Evolutionary conservation across 306 rosid genomes (phyloP), one percentile per base, ranked within the genome.

Genomic region (Citrullus mucosospermus): DNA sequence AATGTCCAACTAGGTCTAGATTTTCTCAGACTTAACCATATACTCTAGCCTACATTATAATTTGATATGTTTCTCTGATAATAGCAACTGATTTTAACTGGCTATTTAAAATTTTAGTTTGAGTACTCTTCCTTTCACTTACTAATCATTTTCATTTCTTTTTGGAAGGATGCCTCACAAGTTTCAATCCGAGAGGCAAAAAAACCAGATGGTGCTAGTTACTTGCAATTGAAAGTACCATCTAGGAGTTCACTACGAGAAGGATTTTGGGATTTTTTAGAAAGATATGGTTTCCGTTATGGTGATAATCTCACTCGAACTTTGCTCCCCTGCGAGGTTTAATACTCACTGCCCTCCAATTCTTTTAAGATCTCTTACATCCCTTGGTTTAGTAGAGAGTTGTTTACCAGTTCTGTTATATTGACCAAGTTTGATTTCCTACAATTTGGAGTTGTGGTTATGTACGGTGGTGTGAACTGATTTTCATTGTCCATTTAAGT

Each of bases 301-400:
- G 94, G 88, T 60, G 87, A 79, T 60, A 89, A 89, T 50, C 75
- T 79, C 59, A 87, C 76, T 74, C 97, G 99, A 76, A 81, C 92
- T 66, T 82, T 95, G 87, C 99, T 95, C 84, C 96, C 99, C 82
- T 88, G 82, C 75, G 97, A 95, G 97, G 99, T 95, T 76, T 77
- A 84, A 48, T 76, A 87, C 82, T 86, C 67, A 38, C 72, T 82
- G n/a, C 83, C 71, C 46, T 80, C 60, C 7, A 63, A 38, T 53
- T 66, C 59, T 67, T 41, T 14, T 38, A 81, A 32, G 30, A 32
- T 60, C 9, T 17, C 61, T 78, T n/a, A 13, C 76, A 56, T 17
- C 28, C 22, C 38, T 77, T 51, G n/a, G 25, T 18, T 76, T 56
- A 20, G 59, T 54, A 76, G 79, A 55, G 44, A 28, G 10, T 22